A percentile compares a stretch with the other conserved stretches of the same genome.
Evolutionary conservation across 257 asterid genomes (phyloP).

Genomic region (Leonotis leonurus): DNA sequence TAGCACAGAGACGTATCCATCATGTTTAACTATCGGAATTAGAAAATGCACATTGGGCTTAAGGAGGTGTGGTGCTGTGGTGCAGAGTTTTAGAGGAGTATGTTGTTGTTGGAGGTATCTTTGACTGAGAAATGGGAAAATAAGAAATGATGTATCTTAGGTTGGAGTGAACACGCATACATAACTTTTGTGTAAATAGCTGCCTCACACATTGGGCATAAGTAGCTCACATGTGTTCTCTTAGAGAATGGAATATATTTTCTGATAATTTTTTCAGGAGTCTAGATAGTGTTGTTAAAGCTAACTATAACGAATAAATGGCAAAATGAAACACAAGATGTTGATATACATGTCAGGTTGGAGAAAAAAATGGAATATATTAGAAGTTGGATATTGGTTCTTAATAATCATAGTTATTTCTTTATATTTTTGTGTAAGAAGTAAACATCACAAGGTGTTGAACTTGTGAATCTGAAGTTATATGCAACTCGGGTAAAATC

Average conservation of each 20-base stretch:
- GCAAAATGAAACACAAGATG: background rate
- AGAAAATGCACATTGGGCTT: background rate
- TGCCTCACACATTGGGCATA: background rate
- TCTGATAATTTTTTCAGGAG: background rate
- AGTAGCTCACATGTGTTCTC: background rate
- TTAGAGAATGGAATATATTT: background rate
- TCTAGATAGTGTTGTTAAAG: background rate
- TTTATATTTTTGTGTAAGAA: background rate
- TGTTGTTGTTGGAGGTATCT: background rate
- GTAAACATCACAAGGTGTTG: background rate
- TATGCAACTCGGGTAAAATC: background rate
- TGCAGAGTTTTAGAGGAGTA: background rate
- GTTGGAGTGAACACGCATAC: background rate
- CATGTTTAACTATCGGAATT: background rate
- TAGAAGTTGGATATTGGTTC: background rate
- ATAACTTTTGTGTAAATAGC: background rate
- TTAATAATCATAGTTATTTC: background rate
- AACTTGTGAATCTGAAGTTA: background rate
- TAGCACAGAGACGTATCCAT: background rate
- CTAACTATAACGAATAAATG: background rate
- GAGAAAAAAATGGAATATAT: too few relatives aligned
- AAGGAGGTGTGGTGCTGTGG: background rate
- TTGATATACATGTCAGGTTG: too few relatives aligned
- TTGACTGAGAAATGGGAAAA: background rate
- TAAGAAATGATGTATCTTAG: background rate